Percentiles rank a stretch among this genome's conserved stretches.
Evolutionary conservation across 805 yeast species (phyloP).

Genomic region (Kockiozyma suomiensis): DNA sequence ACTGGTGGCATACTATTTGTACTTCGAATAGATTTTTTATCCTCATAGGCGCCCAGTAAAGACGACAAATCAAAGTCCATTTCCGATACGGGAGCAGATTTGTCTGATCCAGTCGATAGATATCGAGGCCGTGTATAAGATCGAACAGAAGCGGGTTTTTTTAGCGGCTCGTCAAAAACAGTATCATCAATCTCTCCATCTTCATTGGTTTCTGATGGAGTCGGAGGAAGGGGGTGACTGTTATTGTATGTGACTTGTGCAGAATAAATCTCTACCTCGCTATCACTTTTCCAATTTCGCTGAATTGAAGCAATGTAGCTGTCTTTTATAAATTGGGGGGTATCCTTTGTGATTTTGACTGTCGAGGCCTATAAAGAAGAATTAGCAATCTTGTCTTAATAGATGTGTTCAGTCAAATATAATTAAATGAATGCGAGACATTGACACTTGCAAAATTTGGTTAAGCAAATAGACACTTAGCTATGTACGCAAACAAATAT

Average conservation of each 20-base stretch:
- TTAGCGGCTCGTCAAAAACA: not conserved
- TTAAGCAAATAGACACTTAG: too few relatives aligned
- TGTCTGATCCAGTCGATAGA: not conserved
- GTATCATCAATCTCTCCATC: not conserved
- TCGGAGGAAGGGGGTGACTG: conserved; percentile 2
- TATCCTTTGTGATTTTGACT: not conserved
- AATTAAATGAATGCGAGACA: too few relatives aligned
- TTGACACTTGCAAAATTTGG: too few relatives aligned
- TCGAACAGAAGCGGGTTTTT: not conserved
- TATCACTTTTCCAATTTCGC: not conserved
- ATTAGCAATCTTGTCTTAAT: not conserved
- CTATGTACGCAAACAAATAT: too few relatives aligned
- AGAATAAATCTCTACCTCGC: not conserved
- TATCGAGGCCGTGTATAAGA: not conserved
- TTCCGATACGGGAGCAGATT: not conserved
- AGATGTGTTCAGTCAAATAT: too few relatives aligned
- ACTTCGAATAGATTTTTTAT: not conserved
- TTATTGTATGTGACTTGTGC: not conserved
- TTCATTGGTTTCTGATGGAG: not conserved
- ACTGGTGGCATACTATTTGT: too few relatives aligned
- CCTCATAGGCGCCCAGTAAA: conserved; percentile 13
- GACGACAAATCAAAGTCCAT: conserved; percentile 8
- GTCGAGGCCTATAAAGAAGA: not conserved
- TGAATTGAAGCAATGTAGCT: not conserved
- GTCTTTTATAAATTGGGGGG: not conserved